A percentile compares a stretch with the other conserved stretches of the same genome.
Evolutionary conservation across 768 basidiomycete species (phyloP).

Genomic region (Lentinula raphanica): DNA sequence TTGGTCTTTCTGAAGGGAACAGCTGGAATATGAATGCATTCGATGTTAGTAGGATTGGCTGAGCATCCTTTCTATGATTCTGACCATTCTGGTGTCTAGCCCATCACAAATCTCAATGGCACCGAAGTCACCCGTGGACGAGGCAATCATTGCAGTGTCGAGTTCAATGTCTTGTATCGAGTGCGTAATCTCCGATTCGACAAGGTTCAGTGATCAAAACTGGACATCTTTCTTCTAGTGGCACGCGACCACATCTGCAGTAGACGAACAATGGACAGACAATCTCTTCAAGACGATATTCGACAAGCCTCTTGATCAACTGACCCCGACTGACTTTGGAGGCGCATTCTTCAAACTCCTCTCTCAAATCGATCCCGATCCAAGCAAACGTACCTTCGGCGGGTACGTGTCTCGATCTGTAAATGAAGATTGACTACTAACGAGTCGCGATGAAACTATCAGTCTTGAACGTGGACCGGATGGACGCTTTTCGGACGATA

Average conservation of each 20-base stretch:
- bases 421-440: background rate
- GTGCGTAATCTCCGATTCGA: slow-evolving; percentile 19
- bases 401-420: slow-evolving; percentile 28
- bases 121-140: slow-evolving; percentile 40
- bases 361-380: slow-evolving; percentile 23
- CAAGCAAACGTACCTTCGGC: slow-evolving; percentile 51
- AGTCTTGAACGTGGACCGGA: slow-evolving; percentile 47
- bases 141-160: slow-evolving; percentile 64
- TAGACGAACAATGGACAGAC: slow-evolving; percentile 55
- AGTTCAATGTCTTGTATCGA: slow-evolving; percentile 55
- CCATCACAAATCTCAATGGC: slow-evolving; percentile 32
- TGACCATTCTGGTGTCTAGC: slow-evolving; percentile 19
- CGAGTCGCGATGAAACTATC: background rate
- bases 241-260: slow-evolving; percentile 56
- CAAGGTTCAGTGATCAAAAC: background rate
- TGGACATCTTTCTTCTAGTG: slow-evolving; percentile 27
- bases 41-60: slow-evolving; percentile 24
- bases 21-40: slow-evolving; percentile 50
- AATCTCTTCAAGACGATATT: slow-evolving; percentile 41
- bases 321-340: slow-evolving; percentile 34
- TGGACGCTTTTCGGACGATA: slow-evolving; percentile 58
- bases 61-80: background rate
- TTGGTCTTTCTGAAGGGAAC: slow-evolving; percentile 49
- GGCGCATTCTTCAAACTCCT: slow-evolving; percentile 24
- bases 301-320: slow-evolving; percentile 20